Evolutionary conservation across 1,284 basidiomycete species (phyloP), one percentile per base, ranked within the genome.

Genomic region (Heterobasidion irregulare): DNA sequence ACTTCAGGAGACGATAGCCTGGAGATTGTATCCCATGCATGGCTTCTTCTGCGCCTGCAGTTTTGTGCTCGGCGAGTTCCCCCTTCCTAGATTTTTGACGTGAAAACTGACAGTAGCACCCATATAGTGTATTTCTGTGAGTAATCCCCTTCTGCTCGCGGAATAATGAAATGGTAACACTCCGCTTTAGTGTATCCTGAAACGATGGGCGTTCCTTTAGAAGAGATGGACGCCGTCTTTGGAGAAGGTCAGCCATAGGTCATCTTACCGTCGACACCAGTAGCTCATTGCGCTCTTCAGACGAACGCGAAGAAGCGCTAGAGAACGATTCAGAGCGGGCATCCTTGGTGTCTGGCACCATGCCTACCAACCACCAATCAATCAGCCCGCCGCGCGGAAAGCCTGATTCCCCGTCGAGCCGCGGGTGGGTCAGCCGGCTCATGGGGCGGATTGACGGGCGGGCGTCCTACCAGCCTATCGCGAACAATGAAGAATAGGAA

Each of bases 11-110:
- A 72, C 80, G 43, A 98, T 99, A 62, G 80, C 82, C 36, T 99
- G 96, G 95, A 80, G 91, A 53, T 72, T 98, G 53, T 98, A 98
- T 71, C 91, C 92, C 0, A 94, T 99, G 90, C 94, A 97, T 63
- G 94, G 91, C 10, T 94, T 94, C 72, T 96, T 96, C 73, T 95
- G 94, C 68, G 80, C 83, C 13, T 84, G 87, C 66, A 93, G 92
- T 62, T 94, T 97, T 65, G 75, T 94, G 43, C 72, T 94, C 33
- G 87, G 84, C 82, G 62, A 64, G 75, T 71, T 34, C 46, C 18
- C 18, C 26, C 46, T 16, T 19, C 12, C 38, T 34, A 38, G 35
- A 19, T 5, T 38, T 12, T 45, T 61, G 12, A 19, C 15, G 2
- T 41, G 1, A 8, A 49, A 13, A 12, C 43, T 26, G 26, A 26